Evolutionary conservation across 257 asterid species (phyloP), one percentile per base, ranked within the genome.

Genomic region (Solanum chmielewskii): DNA sequence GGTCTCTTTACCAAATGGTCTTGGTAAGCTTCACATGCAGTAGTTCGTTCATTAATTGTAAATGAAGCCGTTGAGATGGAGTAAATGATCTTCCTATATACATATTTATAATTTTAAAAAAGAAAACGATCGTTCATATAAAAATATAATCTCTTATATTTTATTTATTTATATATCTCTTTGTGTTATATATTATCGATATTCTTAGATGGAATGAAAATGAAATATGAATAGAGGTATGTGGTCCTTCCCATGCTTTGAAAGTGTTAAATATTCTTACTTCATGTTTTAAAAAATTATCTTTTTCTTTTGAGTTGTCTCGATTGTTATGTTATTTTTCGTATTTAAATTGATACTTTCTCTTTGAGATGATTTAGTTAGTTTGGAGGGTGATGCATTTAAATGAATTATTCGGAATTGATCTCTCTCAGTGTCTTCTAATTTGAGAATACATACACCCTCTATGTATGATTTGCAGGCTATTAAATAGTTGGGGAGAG

Each of bases 361-460:
- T 49, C 59, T 15, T 49, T 1, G 21, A 49, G 59, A 49, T 49
- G 59, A 7, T 0, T 49, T 3, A 7, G 6, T 49, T 49, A 20
- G 21, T 49, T 49, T 49, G 21, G 2, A 49, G 0, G 21, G 3
- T 49, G 9, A 3, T 49, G 0, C 29, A 15, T 49, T 2, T 20
- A 15, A 0, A 49, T 2, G 0, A 49, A 49, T 15, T 0, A 49
- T 5, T 49, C 1, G 21, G 0, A 2, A 0, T 15, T 49, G 21
- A 15, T 5, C 3, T 13, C 3, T 0, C 21, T 49, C 9, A 15
- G 1, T 49, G 59, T 1, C 59, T 49, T 0, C 1, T 49, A 1
- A 49, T 7, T 49, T 20, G 7, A 15, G 9, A 29, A 29, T 45
- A 1, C 0, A 14, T 47, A 1, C 0, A 13, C 0, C 1, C 2